Conservation (phyloP, 2,329 filamentous ascomycete genomes). For the Hymenoscyphus salicellus region DNA sequence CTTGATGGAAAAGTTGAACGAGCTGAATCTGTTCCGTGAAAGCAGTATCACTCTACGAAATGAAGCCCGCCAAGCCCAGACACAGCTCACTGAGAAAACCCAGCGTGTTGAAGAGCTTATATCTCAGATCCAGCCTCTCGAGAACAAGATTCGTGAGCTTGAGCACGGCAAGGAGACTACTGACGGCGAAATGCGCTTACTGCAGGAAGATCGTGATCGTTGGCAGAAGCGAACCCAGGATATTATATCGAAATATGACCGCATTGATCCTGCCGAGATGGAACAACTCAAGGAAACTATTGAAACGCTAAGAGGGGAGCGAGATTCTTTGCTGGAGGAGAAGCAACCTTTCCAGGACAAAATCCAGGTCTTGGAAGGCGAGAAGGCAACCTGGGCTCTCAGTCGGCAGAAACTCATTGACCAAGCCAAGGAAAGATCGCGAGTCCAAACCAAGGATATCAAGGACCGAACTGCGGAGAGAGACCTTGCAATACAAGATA, state of each 20-base stretch:
- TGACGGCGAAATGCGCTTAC: slow-evolving; percentile 75
- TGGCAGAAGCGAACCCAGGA: slow-evolving; percentile 96
- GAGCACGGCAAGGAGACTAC: slow-evolving; percentile 71
- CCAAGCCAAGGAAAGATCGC: slow-evolving; percentile 61
- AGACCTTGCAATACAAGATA: slow-evolving; percentile 41
- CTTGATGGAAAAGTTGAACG: slow-evolving; percentile 89
- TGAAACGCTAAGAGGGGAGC: slow-evolving; percentile 61
- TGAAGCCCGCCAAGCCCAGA: slow-evolving; percentile 76
- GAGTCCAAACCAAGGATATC: slow-evolving; percentile 53
- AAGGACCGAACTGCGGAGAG: slow-evolving; percentile 49
- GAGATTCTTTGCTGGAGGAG: slow-evolving; percentile 45
- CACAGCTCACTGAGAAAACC: slow-evolving; percentile 71
- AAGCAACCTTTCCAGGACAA: slow-evolving; percentile 50
- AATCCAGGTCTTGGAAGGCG: slow-evolving; percentile 52
- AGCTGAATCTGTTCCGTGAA: slow-evolving; percentile 93
- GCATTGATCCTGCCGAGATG: slow-evolving; percentile 88
- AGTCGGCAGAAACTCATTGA: slow-evolving; percentile 54
- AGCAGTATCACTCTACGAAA: slow-evolving; percentile 88
- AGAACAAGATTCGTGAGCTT: slow-evolving; percentile 75
- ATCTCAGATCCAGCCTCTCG: slow-evolving; percentile 74
- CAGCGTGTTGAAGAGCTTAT: slow-evolving; percentile 72
- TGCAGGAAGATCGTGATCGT: slow-evolving; percentile 86
- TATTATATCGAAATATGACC: slow-evolving; percentile 93
- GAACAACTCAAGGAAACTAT: slow-evolving; percentile 83
- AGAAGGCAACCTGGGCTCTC: slow-evolving; percentile 52